phyloP scores from a whole-genome alignment of 495 filamentous ascomycete genomes.

The Sabuloglossum arenarium region DNA sequence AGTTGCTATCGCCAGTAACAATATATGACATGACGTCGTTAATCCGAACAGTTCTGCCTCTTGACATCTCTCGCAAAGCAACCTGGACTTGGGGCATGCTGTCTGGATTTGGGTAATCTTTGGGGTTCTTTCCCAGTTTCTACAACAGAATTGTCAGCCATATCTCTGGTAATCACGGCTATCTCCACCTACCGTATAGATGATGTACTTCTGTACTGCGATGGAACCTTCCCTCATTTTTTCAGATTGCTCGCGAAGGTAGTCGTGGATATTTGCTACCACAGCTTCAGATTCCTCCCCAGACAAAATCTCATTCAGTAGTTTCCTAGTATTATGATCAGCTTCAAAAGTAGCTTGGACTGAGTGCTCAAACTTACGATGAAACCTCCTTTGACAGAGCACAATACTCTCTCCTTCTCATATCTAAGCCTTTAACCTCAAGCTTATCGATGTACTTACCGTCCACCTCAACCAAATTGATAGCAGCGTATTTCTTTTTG shows the following conservation, averaged over 20 bases:
- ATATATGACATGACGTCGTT: conserved; percentile 95
- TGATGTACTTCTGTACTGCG: conserved; percentile 72
- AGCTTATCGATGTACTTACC: conserved; percentile 86
- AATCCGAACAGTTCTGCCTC: conserved; percentile 67
- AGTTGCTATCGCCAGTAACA: conserved; percentile 47
- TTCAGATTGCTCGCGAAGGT: conserved; percentile 57
- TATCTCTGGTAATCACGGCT: not conserved
- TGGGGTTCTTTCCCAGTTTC: conserved; percentile 84
- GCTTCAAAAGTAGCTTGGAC: not conserved
- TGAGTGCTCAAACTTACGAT: conserved; percentile 19
- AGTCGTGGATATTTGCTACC: conserved; percentile 76
- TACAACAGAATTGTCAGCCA: conserved; percentile 10
- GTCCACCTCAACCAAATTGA: conserved; percentile 76
- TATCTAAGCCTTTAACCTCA: conserved; percentile 95
- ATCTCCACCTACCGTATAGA: conserved; percentile 48
- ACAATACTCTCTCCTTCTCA: conserved; percentile 94
- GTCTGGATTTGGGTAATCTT: conserved; percentile 79
- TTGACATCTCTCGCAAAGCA: conserved; percentile 66
- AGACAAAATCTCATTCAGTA: conserved; percentile 80
- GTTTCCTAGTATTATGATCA: conserved; percentile 13
- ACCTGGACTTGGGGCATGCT: conserved; percentile 97
- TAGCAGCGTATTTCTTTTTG: conserved; percentile 98
- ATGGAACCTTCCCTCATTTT: conserved; percentile 66
- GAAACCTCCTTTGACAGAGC: conserved; percentile 85
- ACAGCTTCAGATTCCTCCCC: conserved; percentile 82